Evolutionary conservation across 768 basidiomycete species (phyloP), one percentile per base, ranked within the genome.

Genomic region (Xerocomellus intermedius): DNA sequence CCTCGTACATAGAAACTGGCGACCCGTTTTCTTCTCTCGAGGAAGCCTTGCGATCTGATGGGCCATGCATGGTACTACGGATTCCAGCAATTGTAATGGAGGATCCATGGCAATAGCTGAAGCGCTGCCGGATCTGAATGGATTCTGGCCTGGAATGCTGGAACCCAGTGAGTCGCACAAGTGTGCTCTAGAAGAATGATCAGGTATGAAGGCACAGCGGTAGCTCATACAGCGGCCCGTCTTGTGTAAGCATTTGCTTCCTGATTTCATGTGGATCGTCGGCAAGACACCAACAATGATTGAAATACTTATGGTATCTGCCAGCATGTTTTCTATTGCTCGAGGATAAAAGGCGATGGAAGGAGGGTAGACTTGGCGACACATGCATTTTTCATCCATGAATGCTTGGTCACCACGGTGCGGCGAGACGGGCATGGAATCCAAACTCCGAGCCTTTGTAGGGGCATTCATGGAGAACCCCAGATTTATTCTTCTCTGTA

Each of bases 201-300:
- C 21, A 28, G 30, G 32, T 13, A 45, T 32, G 13, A 26, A 21
- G 8, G 28, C 9, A 30, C 28, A 10, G 9, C 28, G 28, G 38
- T 21, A 13, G n/a, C 28, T 26, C 36, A 10, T 36, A 36, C 24
- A 12, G 6, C 22, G 37, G 22, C n/a, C n/a, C 13, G 28, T 21
- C 37, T 46, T 32, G 32, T 12, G 13, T 4, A 24, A 14, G 10
- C 4, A n/a, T 17, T 10, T 13, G 8, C 59, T 59, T 61, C 53
- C 7, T 46, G 47, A 32, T 45, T 45, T 59, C 59, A 45, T 45
- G 19, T 13, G 38, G n/a, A 32, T 37, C 47, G 22, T 45, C 17
- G 52, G n/a, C 52, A 56, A 38, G 59, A 50, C 35, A 28, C 47
- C 35, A 21, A 30, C 42, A 1, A 52, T 21, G 24, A 47, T 16